phyloP scores from a whole-genome alignment of 495 filamentous ascomycete species.

The Tetracladium marchalianum region DNA sequence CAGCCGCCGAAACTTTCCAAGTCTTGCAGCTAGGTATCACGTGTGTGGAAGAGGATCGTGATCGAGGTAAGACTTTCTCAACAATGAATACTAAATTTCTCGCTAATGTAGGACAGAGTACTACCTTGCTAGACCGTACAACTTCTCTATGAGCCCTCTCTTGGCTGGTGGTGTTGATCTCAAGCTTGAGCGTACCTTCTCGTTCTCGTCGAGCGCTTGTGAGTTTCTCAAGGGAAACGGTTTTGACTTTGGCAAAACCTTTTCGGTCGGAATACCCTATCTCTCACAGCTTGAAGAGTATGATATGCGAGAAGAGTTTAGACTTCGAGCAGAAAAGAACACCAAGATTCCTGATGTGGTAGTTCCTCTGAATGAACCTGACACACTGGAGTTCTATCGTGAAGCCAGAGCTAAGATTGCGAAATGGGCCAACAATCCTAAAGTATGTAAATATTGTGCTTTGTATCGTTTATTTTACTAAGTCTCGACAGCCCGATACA shows the following conservation, averaged over 20 bases:
- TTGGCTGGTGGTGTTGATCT: constrained; percentile 18
- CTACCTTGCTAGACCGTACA: constrained; percentile 59
- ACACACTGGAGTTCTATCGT: constrained; percentile 46
- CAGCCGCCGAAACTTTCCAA: constrained; percentile 59
- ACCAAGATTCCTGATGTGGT: constrained; percentile 30
- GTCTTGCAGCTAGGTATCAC: constrained; percentile 72
- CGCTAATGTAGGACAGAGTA: constrained; percentile 24
- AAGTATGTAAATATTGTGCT: constrained; percentile 6
- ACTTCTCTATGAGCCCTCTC: constrained; percentile 52
- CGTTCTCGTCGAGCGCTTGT: constrained; percentile 37
- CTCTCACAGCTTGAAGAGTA: constrained; percentile 56
- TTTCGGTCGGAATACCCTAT: constrained; percentile 54
- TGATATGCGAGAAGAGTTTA: constrained; percentile 26
- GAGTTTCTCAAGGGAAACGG: constrained; percentile 51
- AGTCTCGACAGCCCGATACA: constrained; percentile 19
- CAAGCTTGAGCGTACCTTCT: constrained; percentile 25
- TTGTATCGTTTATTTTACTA: not conserved
- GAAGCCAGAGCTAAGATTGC: constrained; percentile 38
- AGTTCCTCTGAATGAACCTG: constrained; percentile 41
- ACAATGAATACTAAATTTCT: not conserved
- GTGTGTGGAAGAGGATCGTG: constrained; percentile 43
- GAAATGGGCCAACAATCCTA: constrained; percentile 30
- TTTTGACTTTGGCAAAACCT: constrained; percentile 52
- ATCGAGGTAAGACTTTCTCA: constrained; percentile 25
- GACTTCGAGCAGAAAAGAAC: constrained; percentile 25